Evolutionary conservation across 1,284 basidiomycete genomes (phyloP), one percentile per base, ranked within the genome.

Genomic region (Phylloboletellus chloephorus): DNA sequence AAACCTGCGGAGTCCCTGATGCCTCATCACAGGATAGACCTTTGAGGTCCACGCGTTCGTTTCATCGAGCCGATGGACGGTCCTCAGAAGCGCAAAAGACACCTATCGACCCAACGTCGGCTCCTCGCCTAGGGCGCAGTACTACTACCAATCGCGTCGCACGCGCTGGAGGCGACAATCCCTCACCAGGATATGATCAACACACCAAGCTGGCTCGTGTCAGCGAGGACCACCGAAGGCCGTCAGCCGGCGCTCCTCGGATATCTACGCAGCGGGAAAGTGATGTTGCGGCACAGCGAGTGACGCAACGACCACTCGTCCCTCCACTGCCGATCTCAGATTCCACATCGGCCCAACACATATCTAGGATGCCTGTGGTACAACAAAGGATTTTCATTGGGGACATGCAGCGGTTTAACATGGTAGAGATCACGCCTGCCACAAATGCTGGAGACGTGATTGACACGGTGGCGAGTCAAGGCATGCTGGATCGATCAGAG

Each of bases 351-450:
- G 52, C 61, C 2, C 43, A 47, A 33, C 46, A 46, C 19, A 28
- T 40, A 15, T n/a, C 47, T n/a, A 61, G 52, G 40, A 55, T 48
- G 0, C 46, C 51, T 10, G 55, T 67, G 16, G 63, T 53, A 29
- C 82, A 84, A 52, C 83, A 83, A 56, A 73, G 84, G 7, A 65
- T 89, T 5, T 88, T 86, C 54, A 69, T 89, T 39, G 78, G 76
- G 6, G 80, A 81, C 56, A 72, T 80, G 69, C 85, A 88, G 60
- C 69, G 77, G 25, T 88, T 82, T 52, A 74, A 78, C 48, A 74
- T 77, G 52, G 74, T 88, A 12, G 81, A 83, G 53, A 74, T 88
- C 37, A 67, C 69, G 2, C 61, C 76, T 16, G 55, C 61, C 9
- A 86, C 81, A 7, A 78, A 65, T 36, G 85, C 85, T 23, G 71